Evolutionary conservation across 768 basidiomycete species (phyloP), one percentile per base, ranked within the genome.

Genomic region (Neoboletus brunneissimus): DNA sequence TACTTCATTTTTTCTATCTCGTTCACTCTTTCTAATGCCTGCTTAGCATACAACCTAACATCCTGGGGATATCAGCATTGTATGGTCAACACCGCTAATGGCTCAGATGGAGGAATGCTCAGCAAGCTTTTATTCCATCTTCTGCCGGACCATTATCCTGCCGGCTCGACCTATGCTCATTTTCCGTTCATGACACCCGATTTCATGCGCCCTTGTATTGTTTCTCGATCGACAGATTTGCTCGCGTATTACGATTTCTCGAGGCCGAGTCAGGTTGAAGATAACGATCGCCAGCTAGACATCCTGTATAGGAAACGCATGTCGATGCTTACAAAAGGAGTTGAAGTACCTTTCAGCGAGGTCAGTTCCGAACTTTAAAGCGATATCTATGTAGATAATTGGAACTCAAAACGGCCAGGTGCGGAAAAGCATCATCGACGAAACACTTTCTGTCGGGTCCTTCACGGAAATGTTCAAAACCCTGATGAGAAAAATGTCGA

Each of bases 41-140:
- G n/a, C 20, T 18, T 63, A 89, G 87, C 89, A 11, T 78, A 75
- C 64, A 91, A 90, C 67, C 72, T 89, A 11, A 92, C 91, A 3
- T 72, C 83, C 1, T 94, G 91, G 90, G 91, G 89, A 25, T 91
- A 81, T 67, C 75, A 83, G 54, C 86, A 91, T 67, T 86, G 84
- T 65, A 82, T 84, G 72, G 77, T 78, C 42, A 79, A 89, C 71
- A 64, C 73, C 31, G 64, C 78, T 38, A 86, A 91, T 59, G 87
- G 89, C 27, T 88, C 89, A 0, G 86, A 79, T 56, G 91, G 90
- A 18, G 90, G 89, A 18, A 79, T 89, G 72, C 77, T 93, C 57
- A 83, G 82, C 16, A 87, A 83, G 63, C 74, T 94, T 27, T 79
- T 94, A 51, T 87, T 88, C 78, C 79, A 81, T 47, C 83, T 82